phyloP scores from a whole-genome alignment of 768 basidiomycete genomes.

The Boletus subparvulus region DNA sequence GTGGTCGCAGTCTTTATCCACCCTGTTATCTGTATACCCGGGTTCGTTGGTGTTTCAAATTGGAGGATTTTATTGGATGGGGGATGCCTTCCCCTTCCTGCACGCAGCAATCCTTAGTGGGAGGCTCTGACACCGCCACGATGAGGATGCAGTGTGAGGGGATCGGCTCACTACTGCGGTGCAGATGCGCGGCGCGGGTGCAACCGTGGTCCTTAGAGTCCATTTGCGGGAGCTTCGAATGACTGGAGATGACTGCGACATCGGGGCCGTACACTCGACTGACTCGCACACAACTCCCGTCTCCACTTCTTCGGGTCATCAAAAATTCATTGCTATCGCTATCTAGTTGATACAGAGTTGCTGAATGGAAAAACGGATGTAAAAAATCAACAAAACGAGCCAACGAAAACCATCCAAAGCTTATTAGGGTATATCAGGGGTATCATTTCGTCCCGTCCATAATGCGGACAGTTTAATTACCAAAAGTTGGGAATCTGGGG shows the following conservation, averaged over 20 bases:
- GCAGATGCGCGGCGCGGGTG: neutral
- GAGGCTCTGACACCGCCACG: slow-evolving; percentile 5
- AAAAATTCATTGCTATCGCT: neutral
- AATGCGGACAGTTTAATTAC: slow-evolving; percentile 2
- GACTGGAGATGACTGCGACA: slow-evolving; percentile 3
- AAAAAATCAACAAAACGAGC: neutral
- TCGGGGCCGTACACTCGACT: neutral
- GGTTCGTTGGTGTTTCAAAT: neutral
- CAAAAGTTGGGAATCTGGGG: neutral
- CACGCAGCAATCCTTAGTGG: neutral
- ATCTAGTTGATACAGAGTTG: slow-evolving; percentile 17
- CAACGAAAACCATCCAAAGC: slow-evolving; percentile 11
- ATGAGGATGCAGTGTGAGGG: no score
- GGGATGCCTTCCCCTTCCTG: neutral
- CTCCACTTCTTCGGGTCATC: neutral
- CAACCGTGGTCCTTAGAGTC: no score
- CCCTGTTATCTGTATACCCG: neutral
- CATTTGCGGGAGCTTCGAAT: neutral
- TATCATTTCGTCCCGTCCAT: slow-evolving; percentile 17
- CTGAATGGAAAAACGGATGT: neutral
- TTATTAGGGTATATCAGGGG: slow-evolving; percentile 23
- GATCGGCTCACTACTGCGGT: neutral
- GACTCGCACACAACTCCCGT: neutral
- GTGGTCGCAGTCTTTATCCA: neutral
- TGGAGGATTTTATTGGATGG: neutral